phyloP scores from a whole-genome alignment of 768 basidiomycete genomes.

The Chlorophyllum brunneum region DNA sequence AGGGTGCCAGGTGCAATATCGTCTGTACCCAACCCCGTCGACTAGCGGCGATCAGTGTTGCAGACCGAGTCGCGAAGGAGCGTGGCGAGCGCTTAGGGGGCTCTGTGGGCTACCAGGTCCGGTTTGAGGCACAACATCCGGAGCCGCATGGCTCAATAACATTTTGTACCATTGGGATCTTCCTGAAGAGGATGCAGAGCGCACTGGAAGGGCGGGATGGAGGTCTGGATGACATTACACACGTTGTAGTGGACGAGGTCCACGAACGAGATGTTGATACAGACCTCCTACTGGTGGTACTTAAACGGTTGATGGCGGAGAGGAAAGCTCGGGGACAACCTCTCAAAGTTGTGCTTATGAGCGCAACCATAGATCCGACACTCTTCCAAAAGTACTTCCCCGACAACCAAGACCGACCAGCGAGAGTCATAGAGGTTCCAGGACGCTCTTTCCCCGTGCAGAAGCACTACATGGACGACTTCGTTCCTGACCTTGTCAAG shows the following conservation, averaged over 20 bases:
- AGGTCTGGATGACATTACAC: constrained; percentile 74
- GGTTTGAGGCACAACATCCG: constrained; percentile 81
- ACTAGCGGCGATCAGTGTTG: constrained; percentile 88
- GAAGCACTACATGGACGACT: constrained; percentile 78
- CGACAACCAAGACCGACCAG: constrained; percentile 52
- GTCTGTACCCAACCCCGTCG: constrained; percentile 92
- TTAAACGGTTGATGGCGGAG: constrained; percentile 78
- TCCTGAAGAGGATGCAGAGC: constrained; percentile 82
- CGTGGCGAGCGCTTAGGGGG: constrained; percentile 68
- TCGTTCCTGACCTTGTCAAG: constrained; percentile 47
- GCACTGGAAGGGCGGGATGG: constrained; percentile 47
- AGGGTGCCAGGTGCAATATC: constrained; percentile 84
- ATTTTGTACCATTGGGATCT: constrained; percentile 91
- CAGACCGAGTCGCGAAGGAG: constrained; percentile 87
- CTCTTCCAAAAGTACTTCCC: constrained; percentile 89
- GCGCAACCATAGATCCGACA: constrained; percentile 89
- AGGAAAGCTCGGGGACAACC: constrained; percentile 66
- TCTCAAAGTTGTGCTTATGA: constrained; percentile 90
- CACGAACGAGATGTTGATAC: constrained; percentile 96
- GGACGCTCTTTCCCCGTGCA: constrained; percentile 89
- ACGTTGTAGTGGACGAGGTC: constrained; percentile 92
- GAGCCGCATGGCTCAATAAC: constrained; percentile 80
- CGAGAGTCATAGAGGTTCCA: constrained; percentile 77
- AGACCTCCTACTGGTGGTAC: constrained; percentile 82
- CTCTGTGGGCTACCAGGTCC: constrained; percentile 87